Base-by-base conservation (phyloP, 257 asterid species). In the Plectranthus barbatus region DNA sequence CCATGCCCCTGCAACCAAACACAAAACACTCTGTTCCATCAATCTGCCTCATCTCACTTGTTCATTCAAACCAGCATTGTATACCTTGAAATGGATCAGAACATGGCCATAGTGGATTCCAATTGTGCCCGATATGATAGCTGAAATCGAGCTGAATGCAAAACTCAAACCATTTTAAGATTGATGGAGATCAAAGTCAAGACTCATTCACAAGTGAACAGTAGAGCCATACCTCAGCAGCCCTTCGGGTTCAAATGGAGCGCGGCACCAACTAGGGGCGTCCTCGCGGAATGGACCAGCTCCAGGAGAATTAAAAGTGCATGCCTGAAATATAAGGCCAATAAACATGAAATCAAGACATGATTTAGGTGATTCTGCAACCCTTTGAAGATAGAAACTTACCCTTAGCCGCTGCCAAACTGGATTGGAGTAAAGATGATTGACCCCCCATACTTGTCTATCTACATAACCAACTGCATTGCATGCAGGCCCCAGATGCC, bases 61-160 rank as follows among this genome's bases (percentile, higher is more conserved):
- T 5, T 26, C 31, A 26, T 26, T n/a, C n/a, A n/a, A n/a, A n/a
- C n/a, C n/a, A n/a, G n/a, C n/a, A 5, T 26, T 26, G 31, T 26
- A 33, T 59, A 91, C 98, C 90, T 84, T 79, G 62, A 80, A 77
- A 70, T 88, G 94, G 61, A 91, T 84, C 82, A 91, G 60, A 21
- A 86, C 87, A 64, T 91, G 98, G 9, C 98, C 98, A 51, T 84
- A 86, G 74, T 91, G 97, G 52, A 91, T 77, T 7, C 97, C 98
- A 59, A 91, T 80, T 9, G 88, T 84, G 48, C 96, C 95, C 4
- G 97, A 81, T 37, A 84, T 59, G 31, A 91, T 83, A 17, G 98
- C 92, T 21, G 95, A 86, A 75, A 91, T 77, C 37, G 97, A 75
- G 72, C 97, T 91, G 78, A 23, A 66, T 24, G 12, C 47, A 46